Conservation (phyloP, 2,329 filamentous ascomycete genomes). For the Chaetoscypha palmicola region DNA sequence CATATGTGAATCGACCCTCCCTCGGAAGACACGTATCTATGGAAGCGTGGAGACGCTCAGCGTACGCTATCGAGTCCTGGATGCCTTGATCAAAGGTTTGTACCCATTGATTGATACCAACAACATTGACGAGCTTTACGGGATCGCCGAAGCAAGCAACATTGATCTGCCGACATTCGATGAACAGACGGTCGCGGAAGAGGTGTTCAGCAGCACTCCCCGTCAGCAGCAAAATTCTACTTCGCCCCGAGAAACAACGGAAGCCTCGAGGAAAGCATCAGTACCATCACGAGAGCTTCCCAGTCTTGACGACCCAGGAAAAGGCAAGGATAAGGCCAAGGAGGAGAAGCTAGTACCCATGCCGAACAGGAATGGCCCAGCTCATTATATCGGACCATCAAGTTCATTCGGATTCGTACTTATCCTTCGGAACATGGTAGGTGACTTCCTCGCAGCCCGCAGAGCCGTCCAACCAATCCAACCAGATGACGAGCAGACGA, state of each 20-base stretch:
- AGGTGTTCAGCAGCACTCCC: constrained; percentile 23
- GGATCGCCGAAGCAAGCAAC: constrained; percentile 34
- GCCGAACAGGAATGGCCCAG: constrained; percentile 23
- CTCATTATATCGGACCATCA: constrained; percentile 29
- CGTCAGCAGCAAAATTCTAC: constrained; percentile 7
- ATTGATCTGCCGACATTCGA: constrained; percentile 33
- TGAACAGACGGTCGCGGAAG: constrained; percentile 20
- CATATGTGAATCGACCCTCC: constrained; percentile 37
- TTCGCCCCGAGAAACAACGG: constrained; percentile 15
- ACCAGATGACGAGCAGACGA: constrained; percentile 22
- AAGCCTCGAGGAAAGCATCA: constrained; percentile 15
- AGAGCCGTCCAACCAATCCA: constrained; percentile 11
- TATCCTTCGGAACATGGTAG: constrained; percentile 26
- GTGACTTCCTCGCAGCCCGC: constrained; percentile 24
- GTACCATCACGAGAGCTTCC: constrained; percentile 15
- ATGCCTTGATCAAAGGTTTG: constrained; percentile 36
- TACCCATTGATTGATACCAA: constrained; percentile 35
- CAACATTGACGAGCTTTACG: constrained; percentile 34
- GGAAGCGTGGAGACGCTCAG: constrained; percentile 40
- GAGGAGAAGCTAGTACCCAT: constrained; percentile 27
- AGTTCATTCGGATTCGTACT: constrained; percentile 29
- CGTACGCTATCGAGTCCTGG: constrained; percentile 36
- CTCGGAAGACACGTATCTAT: constrained; percentile 39
- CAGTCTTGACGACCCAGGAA: constrained; percentile 9
- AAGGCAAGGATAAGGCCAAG: constrained; percentile 12